A percentile compares a stretch with the other conserved stretches of the same genome.
Evolutionary conservation across 2,329 filamentous ascomycete genomes (phyloP).

Genomic region (Arthrobotrys sinensis): DNA sequence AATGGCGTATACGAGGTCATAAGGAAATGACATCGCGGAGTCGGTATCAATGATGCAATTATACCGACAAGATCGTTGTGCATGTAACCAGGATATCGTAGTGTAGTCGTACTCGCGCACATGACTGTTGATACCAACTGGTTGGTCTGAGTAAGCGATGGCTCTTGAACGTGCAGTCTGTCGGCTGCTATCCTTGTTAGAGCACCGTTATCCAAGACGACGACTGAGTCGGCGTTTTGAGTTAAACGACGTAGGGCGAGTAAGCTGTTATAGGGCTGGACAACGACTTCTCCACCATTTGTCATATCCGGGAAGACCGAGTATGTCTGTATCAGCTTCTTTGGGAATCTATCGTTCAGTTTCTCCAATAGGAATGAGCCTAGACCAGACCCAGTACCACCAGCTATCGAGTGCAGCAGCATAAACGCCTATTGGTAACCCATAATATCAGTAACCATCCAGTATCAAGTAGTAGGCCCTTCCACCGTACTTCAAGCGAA

Average conservation of each 20-base stretch:
- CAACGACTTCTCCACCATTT: slow-evolving; percentile 88
- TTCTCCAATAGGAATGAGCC: slow-evolving; percentile 95
- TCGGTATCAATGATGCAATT: slow-evolving; percentile 94
- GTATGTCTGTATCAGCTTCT: slow-evolving; percentile 99
- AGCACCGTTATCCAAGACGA: slow-evolving; percentile 96
- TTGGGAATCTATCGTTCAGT: slow-evolving; percentile 96
- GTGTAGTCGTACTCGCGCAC: slow-evolving; percentile 96
- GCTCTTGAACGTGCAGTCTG: slow-evolving; percentile 92
- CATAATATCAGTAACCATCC: slow-evolving; percentile 17
- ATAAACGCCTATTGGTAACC: slow-evolving; percentile 81
- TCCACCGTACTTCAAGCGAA: slow-evolving; percentile 80
- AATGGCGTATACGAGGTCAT: slow-evolving; percentile 99
- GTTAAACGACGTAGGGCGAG: slow-evolving; percentile 91
- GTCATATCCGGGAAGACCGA: slow-evolving; percentile 97
- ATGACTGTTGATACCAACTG: slow-evolving; percentile 98
- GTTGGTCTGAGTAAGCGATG: slow-evolving; percentile 97
- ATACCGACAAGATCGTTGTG: slow-evolving; percentile 99
- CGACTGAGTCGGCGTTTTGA: slow-evolving; percentile 96
- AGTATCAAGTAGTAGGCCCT: neutral
- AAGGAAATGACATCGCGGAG: slow-evolving; percentile 95
- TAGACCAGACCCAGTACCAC: slow-evolving; percentile 94
- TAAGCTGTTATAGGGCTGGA: slow-evolving; percentile 98
- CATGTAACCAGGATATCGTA: slow-evolving; percentile 99
- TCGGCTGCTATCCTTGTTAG: slow-evolving; percentile 94
- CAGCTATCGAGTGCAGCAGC: slow-evolving; percentile 97